Evolutionary conservation across 352 stramenopile genomes (phyloP).

Genomic region (Peronospora tabacina): DNA sequence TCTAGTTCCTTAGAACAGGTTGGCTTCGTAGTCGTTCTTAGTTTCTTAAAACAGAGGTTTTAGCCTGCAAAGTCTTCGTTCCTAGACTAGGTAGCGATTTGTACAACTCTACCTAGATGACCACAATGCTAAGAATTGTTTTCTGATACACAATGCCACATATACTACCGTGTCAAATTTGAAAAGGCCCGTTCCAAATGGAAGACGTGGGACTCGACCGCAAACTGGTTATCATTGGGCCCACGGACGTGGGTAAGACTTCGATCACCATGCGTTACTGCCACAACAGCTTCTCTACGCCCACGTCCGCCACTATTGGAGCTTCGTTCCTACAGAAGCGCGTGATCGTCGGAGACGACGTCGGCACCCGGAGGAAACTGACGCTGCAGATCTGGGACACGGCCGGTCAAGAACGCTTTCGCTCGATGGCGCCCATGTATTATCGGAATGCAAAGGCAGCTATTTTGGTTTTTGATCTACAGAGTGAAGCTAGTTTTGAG

Average conservation of each 20-base stretch:
- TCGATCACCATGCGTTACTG: conserved; percentile 87
- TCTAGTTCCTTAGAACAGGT: too few species aligned
- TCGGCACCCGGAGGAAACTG: conserved; percentile 55
- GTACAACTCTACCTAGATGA: too few species aligned
- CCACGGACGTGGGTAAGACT: conserved; percentile 85
- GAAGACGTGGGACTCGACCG: conserved; percentile 82
- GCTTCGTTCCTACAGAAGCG: conserved; percentile 85
- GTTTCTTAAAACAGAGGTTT: too few species aligned
- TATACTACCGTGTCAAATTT: background rate
- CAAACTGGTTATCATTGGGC: conserved; percentile 86
- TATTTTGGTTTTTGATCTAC: conserved; percentile 83
- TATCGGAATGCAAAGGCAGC: conserved; percentile 85
- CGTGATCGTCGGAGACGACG: conserved; percentile 54
- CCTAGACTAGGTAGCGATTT: too few species aligned
- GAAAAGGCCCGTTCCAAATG: conserved; percentile 28
- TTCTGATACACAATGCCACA: too few species aligned
- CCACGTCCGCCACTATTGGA: conserved; percentile 78
- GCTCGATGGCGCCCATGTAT: conserved; percentile 87
- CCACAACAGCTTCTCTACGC: conserved; percentile 77
- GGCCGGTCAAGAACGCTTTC: conserved; percentile 48
- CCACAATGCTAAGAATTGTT: too few species aligned
- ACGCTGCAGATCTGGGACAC: conserved; percentile 85
- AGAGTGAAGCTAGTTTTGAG: conserved; percentile 67
- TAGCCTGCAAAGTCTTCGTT: too few species aligned
- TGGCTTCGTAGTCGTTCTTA: too few species aligned